Conservation (phyloP, 148 eudicot genomes). For the Polygonum aviculare region DNA sequence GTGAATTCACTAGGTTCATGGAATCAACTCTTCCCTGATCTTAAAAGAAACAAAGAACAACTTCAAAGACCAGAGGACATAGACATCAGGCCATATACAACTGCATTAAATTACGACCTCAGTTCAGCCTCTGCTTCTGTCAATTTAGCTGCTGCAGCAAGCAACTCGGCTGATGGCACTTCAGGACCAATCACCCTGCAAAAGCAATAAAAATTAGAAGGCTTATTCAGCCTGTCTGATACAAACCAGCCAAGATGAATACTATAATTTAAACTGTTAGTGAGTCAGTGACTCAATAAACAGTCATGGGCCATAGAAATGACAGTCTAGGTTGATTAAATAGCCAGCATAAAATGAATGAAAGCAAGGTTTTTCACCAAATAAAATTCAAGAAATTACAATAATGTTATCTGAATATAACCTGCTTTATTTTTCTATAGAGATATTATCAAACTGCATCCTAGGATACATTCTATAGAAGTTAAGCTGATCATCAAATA, state of each 20-base stretch:
- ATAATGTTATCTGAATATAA: no score
- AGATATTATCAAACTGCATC: no score
- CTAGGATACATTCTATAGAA: no score
- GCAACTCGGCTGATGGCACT: constrained; percentile 95
- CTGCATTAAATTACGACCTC: constrained; percentile 35
- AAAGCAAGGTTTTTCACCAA: not conserved
- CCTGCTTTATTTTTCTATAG: no score
- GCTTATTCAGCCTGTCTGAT: not conserved
- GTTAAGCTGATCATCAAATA: no score
- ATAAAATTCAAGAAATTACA: not conserved
- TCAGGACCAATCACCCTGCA: constrained; percentile 84
- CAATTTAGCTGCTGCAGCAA: constrained; percentile 96
- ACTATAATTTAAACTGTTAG: not conserved
- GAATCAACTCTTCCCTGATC: not conserved
- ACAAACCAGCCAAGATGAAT: not conserved
- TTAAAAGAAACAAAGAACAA: not conserved
- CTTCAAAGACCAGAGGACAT: not conserved
- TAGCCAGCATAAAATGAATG: not conserved
- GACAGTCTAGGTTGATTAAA: not conserved
- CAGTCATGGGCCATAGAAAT: not conserved
- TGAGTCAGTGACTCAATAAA: not conserved
- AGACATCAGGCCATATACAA: not conserved
- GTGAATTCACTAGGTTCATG: not conserved
- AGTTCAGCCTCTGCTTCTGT: constrained; percentile 95
- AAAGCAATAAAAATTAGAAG: constrained; percentile 11